Percentiles rank a stretch among this genome's conserved stretches.
Conservation (phyloP, 805 yeast species). For the Ogataea ramenticola region DNA sequence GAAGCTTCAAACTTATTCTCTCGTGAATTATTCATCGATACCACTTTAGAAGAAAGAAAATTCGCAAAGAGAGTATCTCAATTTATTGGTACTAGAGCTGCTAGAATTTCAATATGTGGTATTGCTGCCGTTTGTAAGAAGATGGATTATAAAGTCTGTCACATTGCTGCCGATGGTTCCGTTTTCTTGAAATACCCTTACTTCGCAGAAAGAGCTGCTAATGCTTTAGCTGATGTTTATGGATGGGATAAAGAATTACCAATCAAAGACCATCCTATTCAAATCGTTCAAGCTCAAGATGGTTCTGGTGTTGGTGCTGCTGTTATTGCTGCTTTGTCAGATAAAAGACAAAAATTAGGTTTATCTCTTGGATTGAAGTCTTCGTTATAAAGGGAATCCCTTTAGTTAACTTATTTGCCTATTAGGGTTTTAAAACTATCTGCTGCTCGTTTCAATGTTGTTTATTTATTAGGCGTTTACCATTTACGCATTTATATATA, state of each 20-base stretch:
- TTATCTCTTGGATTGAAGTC: conserved; percentile 28
- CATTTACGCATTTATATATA: too few species aligned
- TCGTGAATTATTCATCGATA: conserved; percentile 48
- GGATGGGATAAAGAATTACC: conserved; percentile 53
- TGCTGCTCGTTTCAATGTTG: not conserved
- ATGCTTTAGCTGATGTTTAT: conserved; percentile 85
- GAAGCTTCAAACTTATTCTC: conserved; percentile 68
- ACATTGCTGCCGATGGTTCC: conserved; percentile 97
- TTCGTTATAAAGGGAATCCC: not conserved
- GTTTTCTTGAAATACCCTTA: conserved; percentile 91
- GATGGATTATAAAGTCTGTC: conserved; percentile 71
- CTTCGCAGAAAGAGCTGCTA: conserved; percentile 89
- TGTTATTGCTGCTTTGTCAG: conserved; percentile 90
- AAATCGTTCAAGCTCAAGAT: conserved; percentile 90
- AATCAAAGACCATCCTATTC: conserved; percentile 64
- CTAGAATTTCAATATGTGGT: conserved; percentile 93
- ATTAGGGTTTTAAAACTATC: too few species aligned
- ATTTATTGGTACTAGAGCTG: conserved; percentile 87
- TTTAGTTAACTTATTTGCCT: too few species aligned
- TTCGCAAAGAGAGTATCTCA: conserved; percentile 78
- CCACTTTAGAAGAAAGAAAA: conserved; percentile 78
- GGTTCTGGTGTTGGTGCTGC: conserved; percentile 99
- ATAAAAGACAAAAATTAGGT: conserved; percentile 67
- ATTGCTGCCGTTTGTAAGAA: conserved; percentile 92
- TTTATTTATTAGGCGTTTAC: too few species aligned